A percentile compares a stretch with the other conserved stretches of the same genome.
Conservation (phyloP, 2,329 filamentous ascomycete genomes). For the Neofusicoccum cordaticola region DNA sequence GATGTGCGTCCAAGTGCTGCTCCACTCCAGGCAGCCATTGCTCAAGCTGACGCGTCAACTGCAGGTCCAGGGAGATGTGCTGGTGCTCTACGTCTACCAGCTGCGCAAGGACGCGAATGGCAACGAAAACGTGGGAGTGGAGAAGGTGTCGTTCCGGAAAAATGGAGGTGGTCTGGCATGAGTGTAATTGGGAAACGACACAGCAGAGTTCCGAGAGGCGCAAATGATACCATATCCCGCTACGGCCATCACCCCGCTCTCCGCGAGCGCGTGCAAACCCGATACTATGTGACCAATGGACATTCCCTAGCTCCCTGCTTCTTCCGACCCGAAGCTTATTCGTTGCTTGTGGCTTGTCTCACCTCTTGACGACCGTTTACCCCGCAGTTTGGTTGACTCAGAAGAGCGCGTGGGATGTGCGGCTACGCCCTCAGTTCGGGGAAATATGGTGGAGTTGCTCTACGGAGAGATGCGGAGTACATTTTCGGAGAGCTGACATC, state of each 20-base stretch:
- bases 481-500: background rate
- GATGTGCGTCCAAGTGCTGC: slow-evolving; percentile 67
- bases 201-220: background rate
- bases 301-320: background rate
- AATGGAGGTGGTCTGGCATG: slow-evolving; percentile 40
- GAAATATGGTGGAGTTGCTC: background rate
- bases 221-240: slow-evolving; percentile 15
- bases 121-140: slow-evolving; percentile 53
- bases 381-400: background rate
- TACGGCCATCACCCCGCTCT: background rate
- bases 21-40: slow-evolving; percentile 6
- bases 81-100: slow-evolving; percentile 90
- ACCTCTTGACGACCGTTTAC: background rate
- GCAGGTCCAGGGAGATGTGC: slow-evolving; percentile 90
- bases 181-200: background rate
- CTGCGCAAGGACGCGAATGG: slow-evolving; percentile 52
- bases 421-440: background rate
- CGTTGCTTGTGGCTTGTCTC: background rate
- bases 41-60: background rate
- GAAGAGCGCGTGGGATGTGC: background rate
- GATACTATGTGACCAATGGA: background rate
- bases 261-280: background rate
- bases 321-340: slow-evolving; percentile 3
- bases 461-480: background rate
- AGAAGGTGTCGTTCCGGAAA: slow-evolving; percentile 57